Base-by-base conservation (phyloP, 495 filamentous ascomycete species). In the Rhizodiscina lignyota region DNA sequence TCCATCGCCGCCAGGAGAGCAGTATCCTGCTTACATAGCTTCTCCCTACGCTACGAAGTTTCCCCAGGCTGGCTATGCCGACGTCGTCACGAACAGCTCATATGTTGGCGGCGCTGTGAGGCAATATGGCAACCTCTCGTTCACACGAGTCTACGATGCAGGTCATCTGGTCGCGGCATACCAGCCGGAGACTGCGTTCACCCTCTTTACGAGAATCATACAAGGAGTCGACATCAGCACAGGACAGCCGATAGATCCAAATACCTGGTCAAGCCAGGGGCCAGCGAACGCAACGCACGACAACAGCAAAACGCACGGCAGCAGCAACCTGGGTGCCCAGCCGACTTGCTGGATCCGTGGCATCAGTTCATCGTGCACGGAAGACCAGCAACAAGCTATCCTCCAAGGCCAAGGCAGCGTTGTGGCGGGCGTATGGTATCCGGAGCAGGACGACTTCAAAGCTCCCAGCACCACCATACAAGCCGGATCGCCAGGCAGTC, bases 141-240 rank as follows among this genome's bases (percentile, higher is more conserved):
- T 77, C 54, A 56, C 60, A 10, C 62, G 72, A 1, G 62, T 77
- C 27, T 77, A 64, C 47, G 45, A 77, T 35, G 61, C 69, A 4
- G 72, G 72, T 4, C 72, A 76, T 42, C 67, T 73, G 46, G 65
- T 76, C 1, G 70, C 72, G 0, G 61, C 61, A 4, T 73, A 72
- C 43, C 70, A 73, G 46, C 68, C 69, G 3, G 44, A 71, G 44
- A 67, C 64, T 1, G 60, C 67, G 5, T 68, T 63, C 23, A 48
- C 58, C 21, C 63, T 73, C 38, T 74, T 74, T 52, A 49, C 60
- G 30, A 68, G 72, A 6, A 32, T 18, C 30, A 18, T 32, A 6
- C 10, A 18, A 6, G 53, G 53, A 32, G 44, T 32, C 15, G 53
- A 58, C 19, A 37, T 61, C 11, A 39, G 48, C 18, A 62, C 66